These are phyloP conservation scores for Rhododendron ferrugineum DNA, from an alignment of 148 eudicot genomes.

Conservation along the genomic window DNA sequence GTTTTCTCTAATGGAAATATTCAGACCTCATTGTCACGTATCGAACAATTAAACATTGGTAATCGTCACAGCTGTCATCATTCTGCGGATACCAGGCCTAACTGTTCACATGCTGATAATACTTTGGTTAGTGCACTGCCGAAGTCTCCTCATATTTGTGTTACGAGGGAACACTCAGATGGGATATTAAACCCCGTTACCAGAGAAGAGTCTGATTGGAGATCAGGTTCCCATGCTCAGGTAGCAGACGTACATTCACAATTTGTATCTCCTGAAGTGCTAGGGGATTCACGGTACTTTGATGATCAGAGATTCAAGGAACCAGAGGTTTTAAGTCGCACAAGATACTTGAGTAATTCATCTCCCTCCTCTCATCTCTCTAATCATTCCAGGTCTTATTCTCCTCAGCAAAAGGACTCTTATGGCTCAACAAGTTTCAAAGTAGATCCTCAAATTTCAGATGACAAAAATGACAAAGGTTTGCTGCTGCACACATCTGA, in stretches of 20 bases:
- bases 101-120: not conserved
- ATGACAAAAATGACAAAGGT: constrained; percentile 28
- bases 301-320: constrained; percentile 51
- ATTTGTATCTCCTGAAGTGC: constrained; percentile 30
- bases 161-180: constrained; percentile 25
- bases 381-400: constrained; percentile 28
- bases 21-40: constrained; percentile 30
- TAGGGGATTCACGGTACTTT: constrained; percentile 44
- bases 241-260: constrained; percentile 19
- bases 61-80: constrained; percentile 18
- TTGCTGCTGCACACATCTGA: constrained; percentile 24
- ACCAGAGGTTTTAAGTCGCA: constrained; percentile 41
- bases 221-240: constrained; percentile 24
- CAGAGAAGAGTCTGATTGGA: constrained; percentile 25
- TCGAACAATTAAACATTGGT: constrained; percentile 29
- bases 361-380: constrained; percentile 35
- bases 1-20: constrained; percentile 25
- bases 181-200: constrained; percentile 24
- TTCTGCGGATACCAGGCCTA: constrained; percentile 21
- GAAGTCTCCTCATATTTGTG: constrained; percentile 18
- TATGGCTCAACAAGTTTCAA: constrained; percentile 22
- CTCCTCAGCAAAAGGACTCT: constrained; percentile 28
- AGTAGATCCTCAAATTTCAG: constrained; percentile 27
- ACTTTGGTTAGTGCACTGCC: constrained; percentile 13
- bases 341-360: constrained; percentile 27